Evolutionary conservation across 371 early-diverging fungal species (phyloP).

Genomic region (Mortierella sp.): DNA sequence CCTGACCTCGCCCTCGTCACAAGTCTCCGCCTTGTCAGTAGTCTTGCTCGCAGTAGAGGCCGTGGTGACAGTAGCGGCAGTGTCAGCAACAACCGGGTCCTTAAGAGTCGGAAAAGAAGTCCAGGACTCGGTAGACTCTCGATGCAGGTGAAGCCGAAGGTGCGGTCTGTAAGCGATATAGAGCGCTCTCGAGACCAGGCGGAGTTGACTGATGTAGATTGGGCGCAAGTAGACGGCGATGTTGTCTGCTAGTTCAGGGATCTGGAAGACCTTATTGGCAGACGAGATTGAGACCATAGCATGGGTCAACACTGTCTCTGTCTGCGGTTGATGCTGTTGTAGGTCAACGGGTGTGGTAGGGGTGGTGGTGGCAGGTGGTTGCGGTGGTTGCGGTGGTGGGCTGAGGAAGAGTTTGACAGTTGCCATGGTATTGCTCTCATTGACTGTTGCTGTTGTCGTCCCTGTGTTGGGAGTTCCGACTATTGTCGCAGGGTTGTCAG

Average conservation of each 20-base stretch:
- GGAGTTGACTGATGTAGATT: constrained; percentile 36
- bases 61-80: background rate
- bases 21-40: background rate
- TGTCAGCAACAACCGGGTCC: background rate
- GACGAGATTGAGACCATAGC: background rate
- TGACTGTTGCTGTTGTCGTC: background rate
- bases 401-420: background rate
- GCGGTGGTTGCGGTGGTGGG: background rate
- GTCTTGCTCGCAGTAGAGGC: background rate
- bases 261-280: constrained; percentile 36
- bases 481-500: background rate
- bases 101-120: constrained; percentile 30
- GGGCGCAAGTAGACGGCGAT: constrained; percentile 39
- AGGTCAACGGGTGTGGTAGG: background rate
- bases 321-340: too few relatives aligned
- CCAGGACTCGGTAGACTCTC: constrained; percentile 43
- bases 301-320: too few relatives aligned
- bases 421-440: background rate
- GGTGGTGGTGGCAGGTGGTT: background rate
- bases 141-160: constrained; percentile 39
- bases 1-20: background rate
- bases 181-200: constrained; percentile 33
- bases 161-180: constrained; percentile 34
- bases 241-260: constrained; percentile 40
- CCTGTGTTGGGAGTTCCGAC: background rate